Evolutionary conservation across 345 rosid species (phyloP), one percentile per base, ranked within the genome.

Genomic region (Camelina sativa): DNA sequence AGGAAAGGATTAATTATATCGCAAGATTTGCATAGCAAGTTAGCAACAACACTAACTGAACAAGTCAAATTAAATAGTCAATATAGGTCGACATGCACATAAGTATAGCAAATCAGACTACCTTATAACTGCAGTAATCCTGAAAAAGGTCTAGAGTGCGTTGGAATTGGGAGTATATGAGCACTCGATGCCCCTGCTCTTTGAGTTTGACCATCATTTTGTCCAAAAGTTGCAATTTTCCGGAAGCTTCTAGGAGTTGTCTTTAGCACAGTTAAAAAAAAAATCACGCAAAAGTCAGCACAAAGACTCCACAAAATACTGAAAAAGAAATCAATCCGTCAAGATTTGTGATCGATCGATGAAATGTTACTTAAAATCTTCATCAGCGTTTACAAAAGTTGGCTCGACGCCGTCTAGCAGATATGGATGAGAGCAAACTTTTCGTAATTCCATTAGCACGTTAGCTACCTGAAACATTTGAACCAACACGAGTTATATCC

Each of bases 121-220:
- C 98, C 92, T 86, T 91, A 75, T 79, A 73, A 69, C 77, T 28
- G 65, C 90, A 84, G 70, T 93, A 93, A 81, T 87, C 92, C 81
- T 89, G 97, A 48, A 93, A 82, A 47, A 93, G 69, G 83, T 93
- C 92, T 35, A 93, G 84, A 91, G 88, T 89, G 79, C 82, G 93
- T 81, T 85, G 96, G 80, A 93, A 93, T 67, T 93, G 97, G 2
- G 96, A 57, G 82, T 93, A 93, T 63, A 93, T 82, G 43, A 93
- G 98, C 77, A 93, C 97, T 84, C 97, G 85, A 71, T 91, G 97
- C 23, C 98, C 98, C 76, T 91, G 96, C 76, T 88, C 97, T 77
- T 74, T 93, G 43, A 93, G 89, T 74, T 83, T 93, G 80, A 93
- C 87, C 98, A 91, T 89, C 98, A 93, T 82, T 75, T 93, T 91